Percentiles rank a stretch among this genome's conserved stretches.
These are phyloP conservation scores for Puccinia hordei DNA, from an alignment of 1,284 basidiomycete genomes.

Conservation along the genomic window DNA sequence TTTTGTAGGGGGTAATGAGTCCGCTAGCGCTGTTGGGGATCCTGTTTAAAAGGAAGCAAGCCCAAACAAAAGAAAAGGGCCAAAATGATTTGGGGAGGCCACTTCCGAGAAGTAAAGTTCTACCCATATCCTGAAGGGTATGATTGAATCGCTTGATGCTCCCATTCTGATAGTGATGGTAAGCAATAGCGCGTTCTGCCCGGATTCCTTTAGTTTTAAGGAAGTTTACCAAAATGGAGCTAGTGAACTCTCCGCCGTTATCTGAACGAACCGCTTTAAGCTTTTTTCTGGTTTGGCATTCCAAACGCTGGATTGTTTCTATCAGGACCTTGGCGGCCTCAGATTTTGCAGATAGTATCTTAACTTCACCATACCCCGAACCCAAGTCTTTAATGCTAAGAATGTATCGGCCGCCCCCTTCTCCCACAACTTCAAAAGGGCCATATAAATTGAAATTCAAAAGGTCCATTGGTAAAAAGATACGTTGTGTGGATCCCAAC, in stretches of 20 bases:
- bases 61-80: not conserved
- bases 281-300: not conserved
- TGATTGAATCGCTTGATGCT: too few relatives aligned
- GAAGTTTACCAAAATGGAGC: not conserved
- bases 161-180: conserved; percentile 16
- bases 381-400: not conserved
- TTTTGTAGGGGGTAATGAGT: not conserved
- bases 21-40: not conserved
- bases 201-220: not conserved
- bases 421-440: too few relatives aligned
- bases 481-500: too few relatives aligned
- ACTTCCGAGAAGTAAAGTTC: too few relatives aligned
- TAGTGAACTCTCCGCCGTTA: too few relatives aligned
- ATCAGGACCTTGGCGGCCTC: not conserved
- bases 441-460: too few relatives aligned
- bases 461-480: too few relatives aligned
- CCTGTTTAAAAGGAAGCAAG: not conserved
- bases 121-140: too few relatives aligned
- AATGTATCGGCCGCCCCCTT: not conserved
- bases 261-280: conserved; percentile 1
- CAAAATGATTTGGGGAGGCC: too few relatives aligned
- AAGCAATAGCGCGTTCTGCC: not conserved
- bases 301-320: not conserved
- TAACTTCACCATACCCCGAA: too few relatives aligned
- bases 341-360: not conserved